A percentile compares a stretch with the other conserved stretches of the same genome.
Evolutionary conservation across 2,329 filamentous ascomycete species (phyloP).

Genomic region (Fusarium dimerum): DNA sequence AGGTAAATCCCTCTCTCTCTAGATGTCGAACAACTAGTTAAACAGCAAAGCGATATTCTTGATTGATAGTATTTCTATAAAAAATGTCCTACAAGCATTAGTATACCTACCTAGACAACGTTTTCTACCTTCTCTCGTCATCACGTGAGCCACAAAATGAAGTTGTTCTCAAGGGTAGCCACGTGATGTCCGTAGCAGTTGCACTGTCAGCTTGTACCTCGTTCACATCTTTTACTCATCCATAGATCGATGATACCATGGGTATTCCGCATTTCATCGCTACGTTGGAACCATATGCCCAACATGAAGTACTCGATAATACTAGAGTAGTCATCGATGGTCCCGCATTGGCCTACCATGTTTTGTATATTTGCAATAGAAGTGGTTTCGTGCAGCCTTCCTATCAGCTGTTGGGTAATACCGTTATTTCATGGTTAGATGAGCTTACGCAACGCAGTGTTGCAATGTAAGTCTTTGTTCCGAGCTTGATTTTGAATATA

Average conservation of each 20-base stretch:
- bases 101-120: not conserved
- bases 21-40: too few relatives aligned
- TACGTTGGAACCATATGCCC: constrained; percentile 54
- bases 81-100: not conserved
- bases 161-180: not conserved
- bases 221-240: not conserved
- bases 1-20: too few relatives aligned
- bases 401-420: constrained; percentile 63
- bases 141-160: not conserved
- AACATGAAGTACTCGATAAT: constrained; percentile 41
- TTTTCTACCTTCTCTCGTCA: not conserved
- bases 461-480: constrained; percentile 54
- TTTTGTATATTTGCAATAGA: constrained; percentile 58
- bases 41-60: not conserved
- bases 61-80: not conserved
- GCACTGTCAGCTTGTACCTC: not conserved
- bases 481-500: not conserved
- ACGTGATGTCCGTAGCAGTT: not conserved
- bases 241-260: constrained; percentile 40
- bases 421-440: constrained; percentile 64
- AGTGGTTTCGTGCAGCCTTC: constrained; percentile 58
- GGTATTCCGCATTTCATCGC: constrained; percentile 60
- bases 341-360: constrained; percentile 74
- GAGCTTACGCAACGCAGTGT: constrained; percentile 56
- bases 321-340: constrained; percentile 68